Evolutionary conservation across 805 yeast species (phyloP), one percentile per base, ranked within the genome.

Genomic region (Suhomyces faveliae): DNA sequence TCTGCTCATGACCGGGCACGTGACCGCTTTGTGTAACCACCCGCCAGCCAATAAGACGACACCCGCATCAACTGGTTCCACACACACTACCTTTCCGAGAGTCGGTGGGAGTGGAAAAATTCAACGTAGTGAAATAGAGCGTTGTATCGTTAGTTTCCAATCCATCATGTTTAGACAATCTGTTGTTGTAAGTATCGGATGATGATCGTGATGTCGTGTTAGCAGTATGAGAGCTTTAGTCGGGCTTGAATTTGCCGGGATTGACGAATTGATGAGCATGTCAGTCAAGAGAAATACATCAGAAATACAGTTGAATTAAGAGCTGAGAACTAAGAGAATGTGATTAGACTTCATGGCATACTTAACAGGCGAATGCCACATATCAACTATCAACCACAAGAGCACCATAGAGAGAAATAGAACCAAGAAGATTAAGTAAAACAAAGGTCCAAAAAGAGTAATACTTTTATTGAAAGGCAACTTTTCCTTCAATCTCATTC

Each of bases 111-210:
- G 35, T 9, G 38, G 46, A 43, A 43, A 43, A 43, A 43, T 25
- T 43, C 46, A 43, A 17, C 33, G 38, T 40, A 33, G 37, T 15
- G 37, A 15, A 17, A 7, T 33, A 10, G 21, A 33, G n/a, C 19
- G 4, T 33, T 10, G 37, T 17, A 33, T 15, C 15, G 37, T 33
- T 33, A 33, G 37, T 33, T 33, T 33, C 40, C 40, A 37, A 17
- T 21, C 38, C 27, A 49, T 42, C 49, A 70, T 70, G 74, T 67
- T 69, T 57, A 70, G 71, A 68, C 74, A 67, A 59, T 62, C 73
- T 55, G 66, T 69, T 50, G 53, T 50, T 64, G 74, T 70, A 70
- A 56, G 74, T 70, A 59, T 43, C 12, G 40, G 6, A 20, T 37
- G 40, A 37, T 6, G 21, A 11, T 15, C 6, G 30, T 27, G 25